Conservation (phyloP, 305 asterid genomes). For the Plantago rigida region DNA sequence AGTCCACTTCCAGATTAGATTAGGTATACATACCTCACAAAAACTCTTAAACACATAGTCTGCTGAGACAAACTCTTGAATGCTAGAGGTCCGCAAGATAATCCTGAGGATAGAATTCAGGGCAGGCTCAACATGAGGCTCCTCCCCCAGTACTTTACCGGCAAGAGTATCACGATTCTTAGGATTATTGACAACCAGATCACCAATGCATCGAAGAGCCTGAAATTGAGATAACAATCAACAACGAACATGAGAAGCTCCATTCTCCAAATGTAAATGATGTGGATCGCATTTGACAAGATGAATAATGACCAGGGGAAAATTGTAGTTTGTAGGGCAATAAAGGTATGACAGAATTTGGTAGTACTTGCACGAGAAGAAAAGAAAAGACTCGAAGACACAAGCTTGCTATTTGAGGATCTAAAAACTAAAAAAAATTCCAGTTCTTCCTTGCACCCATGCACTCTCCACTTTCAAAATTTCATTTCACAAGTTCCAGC, state of each 20-base stretch:
- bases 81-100: constrained; percentile 68
- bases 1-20: constrained; percentile 15
- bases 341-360: no score
- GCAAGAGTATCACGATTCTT: constrained; percentile 77
- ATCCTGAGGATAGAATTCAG: constrained; percentile 72
- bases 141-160: constrained; percentile 77
- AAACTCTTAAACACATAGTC: constrained; percentile 75
- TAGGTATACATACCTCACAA: constrained; percentile 66
- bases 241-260: constrained; percentile 19
- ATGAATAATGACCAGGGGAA: constrained; percentile 2
- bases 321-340: no score
- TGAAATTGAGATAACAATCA: constrained; percentile 30
- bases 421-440: no score
- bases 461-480: no score
- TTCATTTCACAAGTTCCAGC: no score
- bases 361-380: no score
- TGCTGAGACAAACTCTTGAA: constrained; percentile 79
- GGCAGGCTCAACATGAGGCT: constrained; percentile 72
- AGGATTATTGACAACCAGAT: constrained; percentile 56
- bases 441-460: no score
- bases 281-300: constrained; percentile 8
- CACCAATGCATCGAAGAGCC: constrained; percentile 87
- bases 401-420: no score
- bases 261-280: constrained; percentile 7
- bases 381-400: no score